Conservation (phyloP, 75 land plant species). For the Pseudotsuga menziesii region DNA sequence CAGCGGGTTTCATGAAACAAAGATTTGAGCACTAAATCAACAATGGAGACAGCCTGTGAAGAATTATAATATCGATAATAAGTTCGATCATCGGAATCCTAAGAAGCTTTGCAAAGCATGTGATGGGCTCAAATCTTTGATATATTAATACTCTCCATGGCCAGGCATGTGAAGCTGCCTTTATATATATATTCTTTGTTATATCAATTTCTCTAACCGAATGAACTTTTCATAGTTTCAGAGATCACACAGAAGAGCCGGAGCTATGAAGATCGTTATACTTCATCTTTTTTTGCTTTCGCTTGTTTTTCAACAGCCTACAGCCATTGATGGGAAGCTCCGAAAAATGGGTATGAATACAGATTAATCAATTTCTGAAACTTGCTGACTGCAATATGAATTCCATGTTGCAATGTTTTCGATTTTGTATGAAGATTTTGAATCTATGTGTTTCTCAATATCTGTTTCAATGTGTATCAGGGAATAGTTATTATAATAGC, state of each 20-base stretch:
- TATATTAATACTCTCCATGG: neutral
- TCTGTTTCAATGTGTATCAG: neutral
- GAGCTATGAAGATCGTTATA: neutral
- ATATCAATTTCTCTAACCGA: neutral
- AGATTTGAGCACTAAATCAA: no score
- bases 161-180: neutral
- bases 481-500: neutral
- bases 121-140: neutral
- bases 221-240: neutral
- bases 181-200: neutral
- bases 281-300: neutral
- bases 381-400: no score
- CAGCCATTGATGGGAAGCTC: neutral
- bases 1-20: no score
- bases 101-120: slow-evolving; percentile 4
- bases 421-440: neutral
- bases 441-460: neutral
- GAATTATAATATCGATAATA: no score
- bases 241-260: neutral
- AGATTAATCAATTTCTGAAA: no score
- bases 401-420: neutral
- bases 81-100: neutral
- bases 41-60: slow-evolving; percentile 3
- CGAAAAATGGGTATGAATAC: neutral
- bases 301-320: neutral